phyloP scores from a whole-genome alignment of 1,284 basidiomycete genomes.

The Puccinia coronata region DNA sequence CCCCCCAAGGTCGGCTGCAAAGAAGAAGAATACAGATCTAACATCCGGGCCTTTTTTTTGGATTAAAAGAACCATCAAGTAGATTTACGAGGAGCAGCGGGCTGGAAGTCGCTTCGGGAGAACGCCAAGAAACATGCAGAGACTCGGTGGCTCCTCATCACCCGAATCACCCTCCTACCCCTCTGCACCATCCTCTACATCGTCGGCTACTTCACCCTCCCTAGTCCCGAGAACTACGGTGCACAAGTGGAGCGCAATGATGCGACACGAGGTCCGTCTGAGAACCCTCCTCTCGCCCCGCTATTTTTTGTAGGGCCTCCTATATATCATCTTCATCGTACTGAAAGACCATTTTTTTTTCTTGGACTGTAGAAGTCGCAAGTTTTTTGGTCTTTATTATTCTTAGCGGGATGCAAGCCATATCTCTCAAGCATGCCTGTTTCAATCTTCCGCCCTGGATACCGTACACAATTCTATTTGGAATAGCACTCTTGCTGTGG shows the following conservation, averaged over 20 bases:
- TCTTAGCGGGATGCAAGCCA: constrained; percentile 8
- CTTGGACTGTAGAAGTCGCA: background rate
- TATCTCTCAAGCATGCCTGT: background rate
- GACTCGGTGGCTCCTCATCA: background rate
- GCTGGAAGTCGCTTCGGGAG: background rate
- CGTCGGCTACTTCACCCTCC: constrained; percentile 22
- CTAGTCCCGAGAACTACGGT: background rate
- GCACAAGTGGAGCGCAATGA: background rate
- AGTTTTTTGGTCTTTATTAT: constrained; percentile 34
- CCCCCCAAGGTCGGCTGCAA: background rate
- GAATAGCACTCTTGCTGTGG: constrained; percentile 25
- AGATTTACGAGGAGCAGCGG: constrained; percentile 10
- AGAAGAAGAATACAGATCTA: background rate
- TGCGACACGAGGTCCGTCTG: constrained; percentile 17
- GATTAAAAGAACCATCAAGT: too few species aligned
- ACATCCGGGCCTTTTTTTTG: too few species aligned
- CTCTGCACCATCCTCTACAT: constrained; percentile 31
- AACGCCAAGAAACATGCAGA: background rate
- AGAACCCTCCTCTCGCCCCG: too few species aligned
- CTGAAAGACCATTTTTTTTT: background rate
- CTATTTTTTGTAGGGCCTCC: too few species aligned
- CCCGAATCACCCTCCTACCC: constrained; percentile 16
- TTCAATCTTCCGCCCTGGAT: constrained; percentile 28
- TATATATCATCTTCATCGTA: too few species aligned
- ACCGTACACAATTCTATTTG: constrained; percentile 17